Evolutionary conservation across 2,329 filamentous ascomycete genomes (phyloP).

Genomic region (Pestalotiopsis sp.): DNA sequence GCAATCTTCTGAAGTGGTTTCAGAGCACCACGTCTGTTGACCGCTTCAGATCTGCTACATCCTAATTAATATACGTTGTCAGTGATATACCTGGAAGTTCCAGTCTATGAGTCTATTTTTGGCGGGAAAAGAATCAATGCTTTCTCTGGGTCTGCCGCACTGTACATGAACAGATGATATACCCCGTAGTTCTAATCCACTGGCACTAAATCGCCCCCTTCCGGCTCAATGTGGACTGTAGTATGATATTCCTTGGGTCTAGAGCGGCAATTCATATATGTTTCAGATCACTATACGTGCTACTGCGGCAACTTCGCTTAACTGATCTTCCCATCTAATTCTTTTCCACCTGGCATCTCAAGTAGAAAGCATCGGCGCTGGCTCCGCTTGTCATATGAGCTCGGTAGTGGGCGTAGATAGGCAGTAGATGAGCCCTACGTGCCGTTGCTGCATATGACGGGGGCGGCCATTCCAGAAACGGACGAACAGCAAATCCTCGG

Average conservation of each 20-base stretch:
- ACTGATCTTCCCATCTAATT: not conserved
- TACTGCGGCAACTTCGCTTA: not conserved
- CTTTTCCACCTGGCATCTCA: not conserved
- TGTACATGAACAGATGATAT: not conserved
- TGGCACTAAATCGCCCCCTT: not conserved
- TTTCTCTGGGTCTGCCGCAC: not conserved
- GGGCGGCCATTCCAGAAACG: not conserved
- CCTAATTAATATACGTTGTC: not conserved
- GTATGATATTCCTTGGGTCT: not conserved
- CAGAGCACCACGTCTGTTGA: not conserved
- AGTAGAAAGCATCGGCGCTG: not conserved
- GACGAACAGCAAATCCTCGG: too few relatives aligned
- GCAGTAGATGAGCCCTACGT: not conserved
- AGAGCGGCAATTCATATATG: not conserved
- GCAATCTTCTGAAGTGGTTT: not conserved
- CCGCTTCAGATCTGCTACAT: not conserved
- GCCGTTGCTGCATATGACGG: not conserved
- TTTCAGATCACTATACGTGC: not conserved
- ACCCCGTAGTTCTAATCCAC: not conserved
- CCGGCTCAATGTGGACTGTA: not conserved
- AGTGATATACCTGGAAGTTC: not conserved
- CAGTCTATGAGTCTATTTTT: not conserved
- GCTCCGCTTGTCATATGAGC: not conserved
- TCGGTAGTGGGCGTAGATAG: not conserved
- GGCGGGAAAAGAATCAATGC: not conserved